Conservation (phyloP, 2,329 filamentous ascomycete genomes). For the Arachnopeziza araneosa region DNA sequence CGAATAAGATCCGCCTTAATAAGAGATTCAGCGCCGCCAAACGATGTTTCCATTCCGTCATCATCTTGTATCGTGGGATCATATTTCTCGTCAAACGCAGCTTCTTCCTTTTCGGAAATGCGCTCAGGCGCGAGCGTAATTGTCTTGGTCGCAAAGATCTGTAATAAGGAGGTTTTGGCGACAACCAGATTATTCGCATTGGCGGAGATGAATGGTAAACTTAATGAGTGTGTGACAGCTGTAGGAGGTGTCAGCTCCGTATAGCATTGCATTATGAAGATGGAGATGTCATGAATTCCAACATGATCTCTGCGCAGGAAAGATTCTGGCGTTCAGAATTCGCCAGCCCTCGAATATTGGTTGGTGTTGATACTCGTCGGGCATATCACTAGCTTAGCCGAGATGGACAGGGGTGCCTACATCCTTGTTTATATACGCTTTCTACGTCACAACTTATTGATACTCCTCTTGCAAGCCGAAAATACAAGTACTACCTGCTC, state of each 20-base stretch:
- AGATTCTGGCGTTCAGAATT: too few relatives aligned
- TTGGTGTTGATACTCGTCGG: not conserved
- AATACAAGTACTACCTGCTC: not conserved
- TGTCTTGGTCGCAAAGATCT: constrained; percentile 74
- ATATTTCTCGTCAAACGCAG: constrained; percentile 42
- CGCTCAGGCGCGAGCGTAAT: constrained; percentile 54
- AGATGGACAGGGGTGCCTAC: not conserved
- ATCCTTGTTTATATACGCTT: not conserved
- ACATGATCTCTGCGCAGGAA: constrained; percentile 7
- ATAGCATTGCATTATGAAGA: constrained; percentile 81
- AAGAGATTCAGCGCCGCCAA: constrained; percentile 57
- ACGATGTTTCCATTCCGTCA: constrained; percentile 60
- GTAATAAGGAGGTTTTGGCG: constrained; percentile 86
- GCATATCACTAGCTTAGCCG: not conserved
- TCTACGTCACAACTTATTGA: not conserved
- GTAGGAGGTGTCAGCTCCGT: constrained; percentile 92
- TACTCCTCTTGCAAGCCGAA: not conserved
- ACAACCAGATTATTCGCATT: constrained; percentile 80
- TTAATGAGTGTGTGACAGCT: constrained; percentile 84
- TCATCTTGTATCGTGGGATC: constrained; percentile 50
- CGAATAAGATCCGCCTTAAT: constrained; percentile 57
- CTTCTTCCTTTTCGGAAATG: constrained; percentile 22
- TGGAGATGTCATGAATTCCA: constrained; percentile 14
- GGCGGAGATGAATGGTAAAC: constrained; percentile 69
- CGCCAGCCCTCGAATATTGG: too few relatives aligned